Base-by-base conservation (phyloP, 257 asterid species). In the Solanum corneliomulleri region DNA sequence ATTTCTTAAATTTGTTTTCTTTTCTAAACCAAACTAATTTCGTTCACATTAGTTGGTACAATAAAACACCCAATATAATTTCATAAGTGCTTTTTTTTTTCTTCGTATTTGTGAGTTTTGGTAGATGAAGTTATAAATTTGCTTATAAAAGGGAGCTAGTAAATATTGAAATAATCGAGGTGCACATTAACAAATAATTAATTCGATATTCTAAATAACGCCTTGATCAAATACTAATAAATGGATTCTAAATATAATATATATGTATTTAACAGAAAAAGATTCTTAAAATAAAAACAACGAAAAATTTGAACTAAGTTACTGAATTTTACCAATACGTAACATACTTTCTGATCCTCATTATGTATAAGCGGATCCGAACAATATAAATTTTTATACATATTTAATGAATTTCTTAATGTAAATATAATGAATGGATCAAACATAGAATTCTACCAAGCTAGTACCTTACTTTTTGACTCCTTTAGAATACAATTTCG, bases 201-300 rank as follows among this genome's bases (percentile, higher is more conserved):
- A 2, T 15, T 2, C 0, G 2, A 5, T 6, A 70, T 70, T 33
- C 44, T 15, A 31, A 21, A 69, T 0, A 16, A 15, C 1, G 1
- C 23, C 14, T 21, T 31, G 13, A 69, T 68, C 23, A 69, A 56
- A 56, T 20, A 18, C 14, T 70, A 16, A 31, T 31, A 31, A 70
- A 8, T 71, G 8, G 13, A 33, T 71, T 33, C 25, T 33, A 71
- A 33, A 20, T 9, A 10, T 8, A 16, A 70, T 70, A 7, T 16
- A 7, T 31, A 31, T 4, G 23, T 31, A 16, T 70, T 70, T 6
- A 16, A 11, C 3, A 16, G 9, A 70, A 70, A 31, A 5, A 31
- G 11, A 62, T 62, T 33, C 23, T 70, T 70, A 33, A 70, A 8
- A 18, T 16, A 70, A 31, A 16, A 16, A 31, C 25, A 70, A 9